These are phyloP conservation scores for Hypoxylon fragiforme DNA, from an alignment of 495 filamentous ascomycete species.

Conservation along the genomic window DNA sequence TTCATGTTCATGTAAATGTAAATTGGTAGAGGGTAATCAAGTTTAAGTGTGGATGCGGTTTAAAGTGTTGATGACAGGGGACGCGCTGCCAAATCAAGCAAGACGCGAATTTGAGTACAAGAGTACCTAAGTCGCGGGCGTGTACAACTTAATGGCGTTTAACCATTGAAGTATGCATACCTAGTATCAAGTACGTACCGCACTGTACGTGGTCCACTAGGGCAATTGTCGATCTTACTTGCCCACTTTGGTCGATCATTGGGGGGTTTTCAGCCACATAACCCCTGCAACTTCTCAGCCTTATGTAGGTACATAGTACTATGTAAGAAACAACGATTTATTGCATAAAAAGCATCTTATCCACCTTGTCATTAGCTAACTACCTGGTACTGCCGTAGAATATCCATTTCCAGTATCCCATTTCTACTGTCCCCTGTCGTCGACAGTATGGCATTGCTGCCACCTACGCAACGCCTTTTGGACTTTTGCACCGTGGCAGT, in stretches of 20 bases:
- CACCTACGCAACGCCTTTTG: constrained; percentile 28
- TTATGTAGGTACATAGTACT: background rate
- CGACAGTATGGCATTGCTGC: constrained; percentile 21
- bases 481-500: constrained; percentile 24
- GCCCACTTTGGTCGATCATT: background rate
- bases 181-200: too few relatives aligned
- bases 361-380: too few relatives aligned
- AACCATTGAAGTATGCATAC: too few relatives aligned
- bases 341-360: too few relatives aligned
- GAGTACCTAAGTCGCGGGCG: background rate
- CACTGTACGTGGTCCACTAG: constrained; percentile 8
- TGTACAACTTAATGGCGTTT: background rate
- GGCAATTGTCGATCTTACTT: background rate
- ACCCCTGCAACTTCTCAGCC: background rate
- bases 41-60: constrained; percentile 11
- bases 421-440: too few relatives aligned
- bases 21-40: constrained; percentile 8
- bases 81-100: too few relatives aligned
- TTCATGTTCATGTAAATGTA: too few relatives aligned
- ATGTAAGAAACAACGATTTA: too few relatives aligned
- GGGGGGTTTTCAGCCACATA: background rate
- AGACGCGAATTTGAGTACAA: constrained; percentile 1
- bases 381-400: too few relatives aligned
- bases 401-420: too few relatives aligned
- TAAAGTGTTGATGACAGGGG: constrained; percentile 22